These are phyloP conservation scores for Suillus subluteus DNA, from an alignment of 768 basidiomycete genomes.

Conservation along the genomic window DNA sequence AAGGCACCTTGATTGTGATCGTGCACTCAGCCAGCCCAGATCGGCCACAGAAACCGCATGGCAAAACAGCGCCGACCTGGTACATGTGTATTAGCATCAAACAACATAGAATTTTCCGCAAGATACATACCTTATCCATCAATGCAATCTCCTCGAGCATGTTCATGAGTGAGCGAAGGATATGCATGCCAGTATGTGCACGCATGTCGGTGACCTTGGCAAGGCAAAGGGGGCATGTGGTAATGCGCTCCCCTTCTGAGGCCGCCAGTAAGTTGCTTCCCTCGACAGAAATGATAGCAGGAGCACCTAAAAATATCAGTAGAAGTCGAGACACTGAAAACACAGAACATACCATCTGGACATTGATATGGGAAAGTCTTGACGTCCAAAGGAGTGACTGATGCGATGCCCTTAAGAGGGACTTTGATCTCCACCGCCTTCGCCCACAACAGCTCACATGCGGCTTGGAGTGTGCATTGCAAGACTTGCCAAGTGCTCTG, in stretches of 20 bases:
- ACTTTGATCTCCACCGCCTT: not conserved
- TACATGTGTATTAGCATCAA: too few relatives aligned
- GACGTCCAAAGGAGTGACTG: not conserved
- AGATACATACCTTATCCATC: too few relatives aligned
- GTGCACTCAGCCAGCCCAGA: too few relatives aligned
- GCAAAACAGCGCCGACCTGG: too few relatives aligned
- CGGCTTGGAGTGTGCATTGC: not conserved
- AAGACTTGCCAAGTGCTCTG: not conserved
- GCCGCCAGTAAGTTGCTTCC: not conserved
- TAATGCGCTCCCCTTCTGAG: not conserved
- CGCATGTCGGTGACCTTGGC: not conserved
- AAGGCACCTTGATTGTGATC: too few relatives aligned
- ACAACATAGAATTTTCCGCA: too few relatives aligned
- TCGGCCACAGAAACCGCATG: too few relatives aligned
- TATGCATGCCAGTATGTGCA: not conserved
- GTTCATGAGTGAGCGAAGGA: not conserved
- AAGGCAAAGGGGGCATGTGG: not conserved
- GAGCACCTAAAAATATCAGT: not conserved
- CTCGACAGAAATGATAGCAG: not conserved
- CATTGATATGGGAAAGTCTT: not conserved
- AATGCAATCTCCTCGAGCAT: not conserved
- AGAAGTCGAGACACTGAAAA: too few relatives aligned
- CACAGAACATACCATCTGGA: not conserved
- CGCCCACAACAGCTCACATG: not conserved
- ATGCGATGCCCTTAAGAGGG: not conserved